These are phyloP conservation scores for Asterella californica DNA, from an alignment of 225 moss, liverwort and hornwort species.

Conservation along the genomic window DNA sequence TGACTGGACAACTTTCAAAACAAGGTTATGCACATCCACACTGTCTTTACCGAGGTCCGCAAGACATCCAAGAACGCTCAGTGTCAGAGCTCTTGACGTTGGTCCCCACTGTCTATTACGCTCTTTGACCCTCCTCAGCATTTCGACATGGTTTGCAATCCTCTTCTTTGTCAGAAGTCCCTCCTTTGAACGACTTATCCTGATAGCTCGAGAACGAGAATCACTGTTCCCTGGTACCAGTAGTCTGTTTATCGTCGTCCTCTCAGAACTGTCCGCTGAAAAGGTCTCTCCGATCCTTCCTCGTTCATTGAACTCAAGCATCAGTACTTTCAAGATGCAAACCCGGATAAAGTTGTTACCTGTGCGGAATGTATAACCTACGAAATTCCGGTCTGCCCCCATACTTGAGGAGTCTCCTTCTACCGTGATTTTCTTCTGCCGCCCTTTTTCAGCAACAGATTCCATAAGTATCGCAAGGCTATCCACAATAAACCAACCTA, in stretches of 20 bases:
- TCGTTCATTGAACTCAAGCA: conserved; percentile 65
- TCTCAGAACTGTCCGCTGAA: conserved; percentile 24
- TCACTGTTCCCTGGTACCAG: background rate
- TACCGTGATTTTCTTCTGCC: conserved; percentile 6
- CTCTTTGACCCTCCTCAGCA: conserved; percentile 81
- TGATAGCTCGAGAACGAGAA: conserved; percentile 29
- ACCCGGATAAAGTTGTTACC: conserved; percentile 77
- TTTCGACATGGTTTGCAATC: conserved; percentile 79
- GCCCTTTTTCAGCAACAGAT: conserved; percentile 17
- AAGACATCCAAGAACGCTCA: conserved; percentile 89
- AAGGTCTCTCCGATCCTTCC: conserved; percentile 38
- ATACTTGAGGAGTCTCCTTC: background rate
- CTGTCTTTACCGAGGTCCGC: conserved; percentile 90
- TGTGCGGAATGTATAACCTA: conserved; percentile 87
- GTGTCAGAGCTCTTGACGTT: conserved; percentile 76
- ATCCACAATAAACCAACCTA: conserved; percentile 33
- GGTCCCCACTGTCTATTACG: conserved; percentile 91
- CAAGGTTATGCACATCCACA: conserved; percentile 78
- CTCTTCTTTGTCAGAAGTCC: conserved; percentile 75
- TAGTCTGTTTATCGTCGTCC: conserved; percentile 14
- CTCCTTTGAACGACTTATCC: conserved; percentile 32
- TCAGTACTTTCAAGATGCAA: conserved; percentile 77
- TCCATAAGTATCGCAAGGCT: conserved; percentile 36
- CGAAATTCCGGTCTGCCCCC: conserved; percentile 15
- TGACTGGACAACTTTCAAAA: conserved; percentile 88